phyloP scores from a whole-genome alignment of 306 rosid genomes.

The Quercus robur region DNA sequence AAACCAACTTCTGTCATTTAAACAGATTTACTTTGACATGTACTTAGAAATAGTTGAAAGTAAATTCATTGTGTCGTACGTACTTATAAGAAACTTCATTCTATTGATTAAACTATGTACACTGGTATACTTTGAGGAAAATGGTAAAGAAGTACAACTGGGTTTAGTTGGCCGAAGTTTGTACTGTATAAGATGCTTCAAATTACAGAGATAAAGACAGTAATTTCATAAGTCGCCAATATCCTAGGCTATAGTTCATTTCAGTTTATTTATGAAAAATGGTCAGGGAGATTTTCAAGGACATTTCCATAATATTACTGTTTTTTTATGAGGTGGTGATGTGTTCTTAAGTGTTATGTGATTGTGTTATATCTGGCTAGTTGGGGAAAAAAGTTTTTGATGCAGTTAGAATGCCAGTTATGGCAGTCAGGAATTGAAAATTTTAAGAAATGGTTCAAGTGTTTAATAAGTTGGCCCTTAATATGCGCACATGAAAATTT shows the following conservation, averaged over 20 bases:
- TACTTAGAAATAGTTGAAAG: neutral
- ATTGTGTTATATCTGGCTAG: neutral
- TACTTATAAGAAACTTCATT: neutral
- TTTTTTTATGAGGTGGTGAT: neutral
- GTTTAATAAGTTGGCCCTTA: neutral
- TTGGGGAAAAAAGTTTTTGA: neutral
- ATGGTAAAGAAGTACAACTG: neutral
- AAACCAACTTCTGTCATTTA: conserved; percentile 10
- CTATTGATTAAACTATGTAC: neutral
- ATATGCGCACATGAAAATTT: neutral
- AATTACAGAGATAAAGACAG: neutral
- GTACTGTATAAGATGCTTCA: neutral
- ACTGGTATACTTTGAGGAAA: neutral
- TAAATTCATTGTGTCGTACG: neutral
- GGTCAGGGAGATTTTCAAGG: neutral
- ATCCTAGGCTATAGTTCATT: neutral
- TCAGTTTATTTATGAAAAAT: neutral
- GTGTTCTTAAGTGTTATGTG: neutral
- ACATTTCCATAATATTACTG: neutral
- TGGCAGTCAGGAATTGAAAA: neutral
- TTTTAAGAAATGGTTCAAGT: neutral
- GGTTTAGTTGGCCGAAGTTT: neutral
- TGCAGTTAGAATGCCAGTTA: neutral
- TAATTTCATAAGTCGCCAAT: neutral
- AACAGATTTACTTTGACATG: neutral